Evolutionary conservation across 495 filamentous ascomycete genomes (phyloP), one percentile per base, ranked within the genome.

Genomic region (Penicillium mononematosum): DNA sequence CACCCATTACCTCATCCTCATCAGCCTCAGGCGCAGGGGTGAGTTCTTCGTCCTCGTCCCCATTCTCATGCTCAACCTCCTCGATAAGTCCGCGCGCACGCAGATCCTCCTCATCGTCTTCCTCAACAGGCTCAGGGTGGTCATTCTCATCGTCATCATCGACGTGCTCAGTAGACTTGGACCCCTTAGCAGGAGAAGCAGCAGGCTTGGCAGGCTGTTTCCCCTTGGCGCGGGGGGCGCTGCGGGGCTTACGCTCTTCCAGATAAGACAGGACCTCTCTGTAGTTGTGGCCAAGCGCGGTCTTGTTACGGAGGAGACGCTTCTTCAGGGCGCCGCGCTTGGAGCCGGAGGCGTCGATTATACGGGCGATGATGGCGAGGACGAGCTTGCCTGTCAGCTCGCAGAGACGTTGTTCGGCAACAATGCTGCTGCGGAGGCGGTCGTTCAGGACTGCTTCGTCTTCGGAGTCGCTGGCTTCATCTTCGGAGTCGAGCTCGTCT

Each of bases 301-400:
- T 70, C 62, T 83, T 84, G 67, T 96, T 92, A 57, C 84, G 77
- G 34, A 80, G 71, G 14, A 97, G 75, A 25, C 88, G 74, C 60
- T 82, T 79, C 49, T 80, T 78, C 22, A 92, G 76, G 56, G 82
- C 79, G 1, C 86, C 87, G 16, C 80, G 80, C 31, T 80, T 69
- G 22, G 78, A 71, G 1, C 81, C 83, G 2, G 71, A 79, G 16
- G 78, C 73, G 58, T 96, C 91, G 44, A 96, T 68, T 17, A 88
- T 82, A 39, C 85, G 83, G 9, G 84, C 90, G 5, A 89, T 76
- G 24, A 95, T 83, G 1, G 86, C 86, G 22, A 95, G 77, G 9
- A 96, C 89, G 34, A 94, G 79, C 61, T 91, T 92, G 39, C 88
- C 87, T 5, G 92, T 84, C 3, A 96, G 76, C 61, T 90, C 88